Base-by-base conservation (phyloP, 2,329 filamentous ascomycete species). In the Keithomyces neogunnii region DNA sequence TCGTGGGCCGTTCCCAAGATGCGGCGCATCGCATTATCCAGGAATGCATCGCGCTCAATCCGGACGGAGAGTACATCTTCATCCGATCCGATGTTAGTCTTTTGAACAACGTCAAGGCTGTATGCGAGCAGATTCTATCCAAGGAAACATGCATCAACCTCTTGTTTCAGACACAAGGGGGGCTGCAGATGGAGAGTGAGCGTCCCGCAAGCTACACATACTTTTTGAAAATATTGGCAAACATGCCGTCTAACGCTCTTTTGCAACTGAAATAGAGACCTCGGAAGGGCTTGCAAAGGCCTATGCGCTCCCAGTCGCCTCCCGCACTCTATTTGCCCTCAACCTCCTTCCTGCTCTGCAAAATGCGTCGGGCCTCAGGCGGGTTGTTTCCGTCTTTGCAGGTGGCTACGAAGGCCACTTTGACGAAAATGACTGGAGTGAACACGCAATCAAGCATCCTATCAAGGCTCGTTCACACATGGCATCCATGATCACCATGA, bases 321-420 rank as follows among this genome's bases (percentile, higher is more conserved):
- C 33, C 33, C 33, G 33, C 33, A 35, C 11, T 35, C 11, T 35
- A 11, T 35, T 35, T 35, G 11, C 33, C 33, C 33, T 35, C 11
- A 11, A 6, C 49, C 70, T 85, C 2, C 73, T 82, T 7, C 80
- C 81, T 0, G 68, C 75, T 0, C 69, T 85, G 2, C 62, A 65
- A 5, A 59, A 57, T 26, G 54, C 49, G 3, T 19, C 49, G 10
- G 28, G 29, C 6, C 67, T 75, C 2, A 60, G 67, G 0, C 73
- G 77, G 2, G 72, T 79, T 9, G 66, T 80, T 35, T 72, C 63
- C 30, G 68, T 81, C 11, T 63, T 79, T 0, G 74, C 69, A 0
- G 74, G 66, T 2, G 73, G 74, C 5, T 63, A 66, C 9, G 77
- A 80, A 64, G 69, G 70, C 3, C 51, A 64, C 5, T 62, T 81